A percentile compares a stretch with the other conserved stretches of the same genome.
Evolutionary conservation across 495 filamentous ascomycete genomes (phyloP).

Genomic region (Xylaria scruposa): DNA sequence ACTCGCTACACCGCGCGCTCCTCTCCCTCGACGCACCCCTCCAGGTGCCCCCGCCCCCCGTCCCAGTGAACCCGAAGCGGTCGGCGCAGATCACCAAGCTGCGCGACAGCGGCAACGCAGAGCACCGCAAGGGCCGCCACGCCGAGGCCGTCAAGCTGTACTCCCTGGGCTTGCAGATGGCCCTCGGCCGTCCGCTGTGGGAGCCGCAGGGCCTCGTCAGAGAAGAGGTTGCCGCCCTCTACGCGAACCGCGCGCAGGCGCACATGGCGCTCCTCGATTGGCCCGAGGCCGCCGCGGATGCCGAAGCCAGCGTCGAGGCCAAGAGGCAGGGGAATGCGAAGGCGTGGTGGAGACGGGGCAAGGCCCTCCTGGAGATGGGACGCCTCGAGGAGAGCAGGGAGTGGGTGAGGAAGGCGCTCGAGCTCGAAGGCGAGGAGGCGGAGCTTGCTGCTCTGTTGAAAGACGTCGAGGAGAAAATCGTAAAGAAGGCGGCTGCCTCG

Average conservation of each 20-base stretch:
- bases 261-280: slow-evolving; percentile 80
- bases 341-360: slow-evolving; percentile 88
- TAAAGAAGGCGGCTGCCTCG: neutral
- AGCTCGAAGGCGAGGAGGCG: slow-evolving; percentile 79
- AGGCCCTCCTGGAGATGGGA: slow-evolving; percentile 89
- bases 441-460: slow-evolving; percentile 72
- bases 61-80: slow-evolving; percentile 86
- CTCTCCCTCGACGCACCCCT: slow-evolving; percentile 63
- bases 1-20: slow-evolving; percentile 74
- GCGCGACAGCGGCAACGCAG: slow-evolving; percentile 82
- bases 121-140: slow-evolving; percentile 77
- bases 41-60: slow-evolving; percentile 71
- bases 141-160: slow-evolving; percentile 81
- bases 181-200: slow-evolving; percentile 79
- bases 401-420: slow-evolving; percentile 75
- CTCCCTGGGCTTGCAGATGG: slow-evolving; percentile 86
- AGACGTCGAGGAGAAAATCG: slow-evolving; percentile 65
- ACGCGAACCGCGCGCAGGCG: slow-evolving; percentile 88
- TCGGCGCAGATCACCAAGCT: slow-evolving; percentile 86
- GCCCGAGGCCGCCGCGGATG: slow-evolving; percentile 83
- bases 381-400: slow-evolving; percentile 79
- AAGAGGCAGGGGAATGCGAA: slow-evolving; percentile 88
- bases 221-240: slow-evolving; percentile 81
- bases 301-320: slow-evolving; percentile 86
- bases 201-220: slow-evolving; percentile 81